Conservation (phyloP, 2,329 filamentous ascomycete genomes). For the Colletotrichum orbiculare region DNA sequence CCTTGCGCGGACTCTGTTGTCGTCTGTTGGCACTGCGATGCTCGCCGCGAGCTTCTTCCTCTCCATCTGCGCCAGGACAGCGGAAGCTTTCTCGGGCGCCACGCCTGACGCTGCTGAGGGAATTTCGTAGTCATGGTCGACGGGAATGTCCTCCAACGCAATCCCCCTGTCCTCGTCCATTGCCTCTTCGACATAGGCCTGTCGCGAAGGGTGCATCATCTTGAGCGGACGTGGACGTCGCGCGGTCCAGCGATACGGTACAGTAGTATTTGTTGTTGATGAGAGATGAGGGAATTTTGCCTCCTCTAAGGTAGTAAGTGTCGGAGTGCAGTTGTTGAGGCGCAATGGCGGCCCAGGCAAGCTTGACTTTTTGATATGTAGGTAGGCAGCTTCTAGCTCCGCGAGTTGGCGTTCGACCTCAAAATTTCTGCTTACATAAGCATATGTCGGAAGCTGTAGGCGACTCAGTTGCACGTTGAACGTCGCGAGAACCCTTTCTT, state of each 20-base stretch:
- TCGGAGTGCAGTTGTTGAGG: not conserved
- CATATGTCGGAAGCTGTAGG: not conserved
- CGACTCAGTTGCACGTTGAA: too few species aligned
- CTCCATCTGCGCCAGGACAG: slow-evolving; percentile 87
- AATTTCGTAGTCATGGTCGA: slow-evolving; percentile 88
- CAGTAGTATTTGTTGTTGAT: not conserved
- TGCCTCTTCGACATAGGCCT: slow-evolving; percentile 93
- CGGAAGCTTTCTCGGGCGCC: slow-evolving; percentile 83
- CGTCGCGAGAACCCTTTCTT: too few species aligned
- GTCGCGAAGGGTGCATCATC: slow-evolving; percentile 87
- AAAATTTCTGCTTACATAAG: slow-evolving; percentile 39
- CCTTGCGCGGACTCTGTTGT: slow-evolving; percentile 82
- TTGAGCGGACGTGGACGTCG: slow-evolving; percentile 41
- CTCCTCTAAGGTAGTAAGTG: too few species aligned
- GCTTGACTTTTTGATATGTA: too few species aligned
- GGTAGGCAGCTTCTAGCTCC: too few species aligned
- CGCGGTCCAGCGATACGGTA: not conserved
- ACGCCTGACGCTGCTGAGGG: slow-evolving; percentile 73
- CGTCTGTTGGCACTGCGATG: slow-evolving; percentile 93
- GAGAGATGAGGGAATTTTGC: not conserved
- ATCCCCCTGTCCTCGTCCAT: slow-evolving; percentile 52
- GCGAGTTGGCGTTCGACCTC: not conserved
- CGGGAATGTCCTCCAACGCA: slow-evolving; percentile 62
- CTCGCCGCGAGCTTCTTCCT: slow-evolving; percentile 89
- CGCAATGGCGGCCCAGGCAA: slow-evolving; percentile 14